A percentile compares a stretch with the other conserved stretches of the same genome.
Conservation (phyloP, 2,329 filamentous ascomycete genomes). For the Botryosphaeria dothidea region DNA sequence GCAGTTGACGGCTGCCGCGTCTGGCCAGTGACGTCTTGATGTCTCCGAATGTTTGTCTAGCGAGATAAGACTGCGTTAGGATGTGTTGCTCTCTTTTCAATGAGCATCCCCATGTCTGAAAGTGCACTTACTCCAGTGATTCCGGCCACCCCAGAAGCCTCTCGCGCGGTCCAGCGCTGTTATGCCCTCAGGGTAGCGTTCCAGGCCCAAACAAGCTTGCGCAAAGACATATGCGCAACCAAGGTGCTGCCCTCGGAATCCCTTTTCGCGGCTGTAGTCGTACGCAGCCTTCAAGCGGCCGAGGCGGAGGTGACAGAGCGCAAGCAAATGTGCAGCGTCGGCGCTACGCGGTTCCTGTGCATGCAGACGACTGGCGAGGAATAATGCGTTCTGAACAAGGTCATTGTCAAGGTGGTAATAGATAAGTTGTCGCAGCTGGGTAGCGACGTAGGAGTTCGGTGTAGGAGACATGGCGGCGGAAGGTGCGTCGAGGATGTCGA, state of each 20-base stretch:
- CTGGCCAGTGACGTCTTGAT: slow-evolving; percentile 72
- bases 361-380: slow-evolving; percentile 83
- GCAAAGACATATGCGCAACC: slow-evolving; percentile 92
- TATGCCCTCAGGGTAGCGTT: slow-evolving; percentile 78
- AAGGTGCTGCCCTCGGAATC: slow-evolving; percentile 71
- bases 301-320: slow-evolving; percentile 80
- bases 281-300: slow-evolving; percentile 84
- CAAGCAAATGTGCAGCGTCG: slow-evolving; percentile 80
- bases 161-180: slow-evolving; percentile 80
- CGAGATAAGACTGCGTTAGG: not conserved
- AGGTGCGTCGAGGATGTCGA: not conserved
- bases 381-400: slow-evolving; percentile 84
- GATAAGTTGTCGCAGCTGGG: slow-evolving; percentile 65
- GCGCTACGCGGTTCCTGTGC: slow-evolving; percentile 79
- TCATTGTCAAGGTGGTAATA: slow-evolving; percentile 86
- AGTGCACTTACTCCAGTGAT: slow-evolving; percentile 68
- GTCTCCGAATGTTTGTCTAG: slow-evolving; percentile 72
- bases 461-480: slow-evolving; percentile 52
- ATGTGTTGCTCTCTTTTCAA: not conserved
- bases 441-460: slow-evolving; percentile 54
- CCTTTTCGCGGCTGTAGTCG: slow-evolving; percentile 73
- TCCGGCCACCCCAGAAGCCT: slow-evolving; percentile 72
- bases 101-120: not conserved
- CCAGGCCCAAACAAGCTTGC: slow-evolving; percentile 79
- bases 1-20: slow-evolving; percentile 80